Evolutionary conservation across 2,329 filamentous ascomycete species (phyloP).

Genomic region (Podosphaera fusca): DNA sequence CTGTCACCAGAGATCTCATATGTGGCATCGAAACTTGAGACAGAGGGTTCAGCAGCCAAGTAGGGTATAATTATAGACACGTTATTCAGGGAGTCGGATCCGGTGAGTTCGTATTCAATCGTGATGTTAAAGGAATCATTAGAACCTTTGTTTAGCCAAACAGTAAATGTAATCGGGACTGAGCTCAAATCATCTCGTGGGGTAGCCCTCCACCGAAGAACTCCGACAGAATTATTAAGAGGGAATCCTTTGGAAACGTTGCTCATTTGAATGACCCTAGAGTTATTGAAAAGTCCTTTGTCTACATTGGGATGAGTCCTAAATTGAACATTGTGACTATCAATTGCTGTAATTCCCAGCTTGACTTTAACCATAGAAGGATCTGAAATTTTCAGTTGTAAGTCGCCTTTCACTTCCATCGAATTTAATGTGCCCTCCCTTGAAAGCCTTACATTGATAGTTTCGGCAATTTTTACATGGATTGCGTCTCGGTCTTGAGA

Average conservation of each 20-base stretch:
- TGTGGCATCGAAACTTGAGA: conserved; percentile 80
- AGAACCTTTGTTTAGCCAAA: conserved; percentile 83
- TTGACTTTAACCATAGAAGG: conserved; percentile 78
- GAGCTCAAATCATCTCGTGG: conserved; percentile 64
- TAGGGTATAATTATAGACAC: conserved; percentile 80
- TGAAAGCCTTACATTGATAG: conserved; percentile 73
- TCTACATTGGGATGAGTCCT: conserved; percentile 94
- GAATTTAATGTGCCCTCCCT: conserved; percentile 72
- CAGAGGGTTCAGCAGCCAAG: conserved; percentile 56
- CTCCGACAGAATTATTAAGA: conserved; percentile 77
- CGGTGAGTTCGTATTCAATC: conserved; percentile 83
- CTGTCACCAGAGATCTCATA: conserved; percentile 88
- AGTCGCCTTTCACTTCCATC: conserved; percentile 73
- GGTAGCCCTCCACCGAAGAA: conserved; percentile 75
- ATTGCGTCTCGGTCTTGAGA: conserved; percentile 63
- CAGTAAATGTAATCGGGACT: conserved; percentile 84
- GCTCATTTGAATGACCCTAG: conserved; percentile 71
- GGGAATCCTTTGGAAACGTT: conserved; percentile 78
- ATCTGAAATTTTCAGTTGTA: conserved; percentile 78
- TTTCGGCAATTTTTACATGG: conserved; percentile 68
- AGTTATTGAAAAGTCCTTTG: conserved; percentile 60
- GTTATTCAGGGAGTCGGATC: conserved; percentile 55
- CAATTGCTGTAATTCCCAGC: conserved; percentile 51
- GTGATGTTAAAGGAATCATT: conserved; percentile 71
- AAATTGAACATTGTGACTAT: conserved; percentile 72